Evolutionary conservation across 495 filamentous ascomycete genomes (phyloP).

Genomic region (Aspergillus wentii): DNA sequence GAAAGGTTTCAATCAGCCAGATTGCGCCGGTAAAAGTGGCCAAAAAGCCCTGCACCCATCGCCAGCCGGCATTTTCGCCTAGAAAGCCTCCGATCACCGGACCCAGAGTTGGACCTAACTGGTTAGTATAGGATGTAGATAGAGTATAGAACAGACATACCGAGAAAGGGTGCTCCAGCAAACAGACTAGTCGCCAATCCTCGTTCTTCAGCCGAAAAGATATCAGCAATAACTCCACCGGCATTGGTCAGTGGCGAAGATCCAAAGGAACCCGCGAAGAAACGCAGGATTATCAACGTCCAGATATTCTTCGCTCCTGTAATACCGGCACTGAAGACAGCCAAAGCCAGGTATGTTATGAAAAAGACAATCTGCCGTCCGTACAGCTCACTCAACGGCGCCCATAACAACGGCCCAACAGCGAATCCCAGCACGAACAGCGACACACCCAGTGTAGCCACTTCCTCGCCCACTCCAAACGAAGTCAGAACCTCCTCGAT

Average conservation of each 20-base stretch:
- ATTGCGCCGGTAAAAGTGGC: conserved; percentile 15
- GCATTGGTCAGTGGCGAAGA: conserved; percentile 60
- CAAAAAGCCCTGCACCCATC: conserved; percentile 52
- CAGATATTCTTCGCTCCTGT: conserved; percentile 53
- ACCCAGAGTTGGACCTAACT: conserved; percentile 47
- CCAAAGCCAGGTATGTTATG: conserved; percentile 49
- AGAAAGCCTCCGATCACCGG: conserved; percentile 53
- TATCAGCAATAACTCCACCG: conserved; percentile 66
- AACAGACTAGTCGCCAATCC: conserved; percentile 57
- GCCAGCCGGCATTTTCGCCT: conserved; percentile 49
- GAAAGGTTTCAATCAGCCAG: conserved; percentile 30
- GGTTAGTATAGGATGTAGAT: neutral
- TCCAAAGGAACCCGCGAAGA: conserved; percentile 68
- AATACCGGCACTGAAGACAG: conserved; percentile 58
- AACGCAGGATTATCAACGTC: conserved; percentile 62
- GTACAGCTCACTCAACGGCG: conserved; percentile 57
- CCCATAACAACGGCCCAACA: conserved; percentile 23
- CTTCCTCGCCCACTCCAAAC: conserved; percentile 41
- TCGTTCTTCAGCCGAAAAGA: conserved; percentile 53
- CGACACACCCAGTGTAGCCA: conserved; percentile 48
- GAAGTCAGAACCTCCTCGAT: conserved; percentile 40
- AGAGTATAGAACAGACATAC: neutral
- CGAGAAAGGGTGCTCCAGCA: conserved; percentile 56
- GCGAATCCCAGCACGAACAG: conserved; percentile 45
- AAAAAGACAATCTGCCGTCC: conserved; percentile 63